A percentile compares a stretch with the other conserved stretches of the same genome.
Evolutionary conservation across 208 protist genomes (phyloP).

Genomic region (Leishmania major): DNA sequence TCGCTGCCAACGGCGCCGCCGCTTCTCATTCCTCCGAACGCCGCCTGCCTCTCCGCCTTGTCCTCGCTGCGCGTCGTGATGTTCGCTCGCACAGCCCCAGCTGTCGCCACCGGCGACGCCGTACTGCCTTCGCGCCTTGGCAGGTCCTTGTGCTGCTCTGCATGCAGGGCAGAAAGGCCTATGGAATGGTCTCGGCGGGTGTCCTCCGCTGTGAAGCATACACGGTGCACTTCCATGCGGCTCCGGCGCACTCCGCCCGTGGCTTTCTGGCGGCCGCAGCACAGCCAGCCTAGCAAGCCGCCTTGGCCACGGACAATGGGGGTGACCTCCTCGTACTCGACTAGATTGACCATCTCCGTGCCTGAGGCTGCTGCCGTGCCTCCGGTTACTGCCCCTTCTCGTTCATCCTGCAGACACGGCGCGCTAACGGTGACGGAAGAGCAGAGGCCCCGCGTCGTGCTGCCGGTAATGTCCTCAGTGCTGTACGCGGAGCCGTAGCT

Average conservation of each 20-base stretch:
- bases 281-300: slow-evolving; percentile 3
- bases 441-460: neutral
- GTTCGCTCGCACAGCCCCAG: neutral
- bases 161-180: neutral
- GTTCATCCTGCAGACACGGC: neutral
- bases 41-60: neutral
- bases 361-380: neutral
- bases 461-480: neutral
- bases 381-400: neutral
- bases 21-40: neutral
- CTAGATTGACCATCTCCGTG: neutral
- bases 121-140: no score
- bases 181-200: neutral
- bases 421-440: neutral
- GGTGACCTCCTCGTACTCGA: slow-evolving; percentile 31
- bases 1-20: neutral
- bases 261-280: slow-evolving; percentile 4
- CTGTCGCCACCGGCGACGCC: neutral
- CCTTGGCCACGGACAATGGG: neutral
- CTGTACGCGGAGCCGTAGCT: slow-evolving; percentile 30
- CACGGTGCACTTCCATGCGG: slow-evolving; percentile 17
- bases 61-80: neutral
- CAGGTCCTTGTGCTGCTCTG: neutral
- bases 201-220: neutral
- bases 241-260: slow-evolving; percentile 13